Evolutionary conservation across 2,329 filamentous ascomycete species (phyloP).

Genomic region (Phaeosphaeriaceae sp.): DNA sequence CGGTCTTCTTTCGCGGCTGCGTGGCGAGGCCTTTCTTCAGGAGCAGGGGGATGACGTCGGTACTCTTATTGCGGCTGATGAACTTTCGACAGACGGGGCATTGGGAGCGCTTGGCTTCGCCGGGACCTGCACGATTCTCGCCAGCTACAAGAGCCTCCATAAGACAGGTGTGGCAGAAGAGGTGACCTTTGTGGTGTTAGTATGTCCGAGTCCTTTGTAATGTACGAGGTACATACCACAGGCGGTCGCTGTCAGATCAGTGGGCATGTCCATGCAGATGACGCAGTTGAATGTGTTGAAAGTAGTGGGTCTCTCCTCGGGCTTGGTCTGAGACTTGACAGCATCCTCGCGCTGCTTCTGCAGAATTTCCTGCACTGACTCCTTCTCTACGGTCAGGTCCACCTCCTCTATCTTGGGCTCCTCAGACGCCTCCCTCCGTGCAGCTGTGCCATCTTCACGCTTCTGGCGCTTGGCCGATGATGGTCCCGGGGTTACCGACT

Average conservation of each 20-base stretch:
- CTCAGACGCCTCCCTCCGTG: constrained; percentile 1
- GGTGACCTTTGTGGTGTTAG: constrained; percentile 57
- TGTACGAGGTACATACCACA: constrained; percentile 59
- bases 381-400: constrained; percentile 55
- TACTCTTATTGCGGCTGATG: constrained; percentile 48
- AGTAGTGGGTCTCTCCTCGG: constrained; percentile 47
- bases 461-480: constrained; percentile 43
- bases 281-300: constrained; percentile 64
- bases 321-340: constrained; percentile 53
- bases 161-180: constrained; percentile 70
- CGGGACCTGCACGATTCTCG: constrained; percentile 57
- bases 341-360: constrained; percentile 63
- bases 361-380: constrained; percentile 52
- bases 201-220: background rate
- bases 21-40: constrained; percentile 49
- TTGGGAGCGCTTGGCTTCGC: constrained; percentile 51
- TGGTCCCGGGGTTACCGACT: constrained; percentile 34
- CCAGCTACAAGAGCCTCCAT: constrained; percentile 65
- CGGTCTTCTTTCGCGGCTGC: constrained; percentile 39
- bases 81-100: constrained; percentile 59
- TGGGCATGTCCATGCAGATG: constrained; percentile 69
- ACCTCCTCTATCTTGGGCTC: constrained; percentile 54
- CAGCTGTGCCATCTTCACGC: constrained; percentile 21
- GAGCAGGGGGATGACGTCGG: constrained; percentile 52
- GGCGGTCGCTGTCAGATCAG: constrained; percentile 64